Evolutionary conservation across 163 green algal genomes (phyloP).

Genomic region (Scenedesmus sp.): DNA sequence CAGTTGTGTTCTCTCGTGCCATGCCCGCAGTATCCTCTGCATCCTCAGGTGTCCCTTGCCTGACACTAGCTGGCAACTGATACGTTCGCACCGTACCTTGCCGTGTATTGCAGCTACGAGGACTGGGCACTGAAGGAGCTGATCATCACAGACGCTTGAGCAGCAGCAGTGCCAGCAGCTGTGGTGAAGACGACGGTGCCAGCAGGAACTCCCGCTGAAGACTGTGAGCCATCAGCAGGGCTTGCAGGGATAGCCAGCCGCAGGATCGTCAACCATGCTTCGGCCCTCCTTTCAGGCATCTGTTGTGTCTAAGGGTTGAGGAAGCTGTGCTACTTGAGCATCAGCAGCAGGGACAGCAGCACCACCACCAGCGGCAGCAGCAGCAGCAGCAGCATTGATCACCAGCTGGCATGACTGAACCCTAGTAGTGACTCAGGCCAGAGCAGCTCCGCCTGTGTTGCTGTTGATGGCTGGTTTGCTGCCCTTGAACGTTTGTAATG

Average conservation of each 20-base stretch:
- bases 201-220: background rate
- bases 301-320: too few species aligned
- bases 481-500: background rate
- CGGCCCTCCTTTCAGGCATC: too few species aligned
- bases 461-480: background rate
- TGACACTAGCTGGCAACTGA: background rate
- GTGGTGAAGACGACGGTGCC: background rate
- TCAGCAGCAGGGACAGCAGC: too few species aligned
- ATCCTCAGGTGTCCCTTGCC: background rate
- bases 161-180: background rate
- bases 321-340: background rate
- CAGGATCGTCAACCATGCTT: too few species aligned
- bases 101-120: constrained; percentile 88
- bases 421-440: too few species aligned
- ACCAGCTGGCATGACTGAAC: too few species aligned
- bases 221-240: background rate
- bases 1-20: background rate
- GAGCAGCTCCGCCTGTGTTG: too few species aligned
- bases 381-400: too few species aligned
- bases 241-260: too few species aligned
- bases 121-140: constrained; percentile 97
- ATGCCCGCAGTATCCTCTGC: background rate
- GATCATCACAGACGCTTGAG: constrained; percentile 82
- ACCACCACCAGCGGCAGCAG: too few species aligned
- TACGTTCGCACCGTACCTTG: background rate